Evolutionary conservation across 2,329 filamentous ascomycete species (phyloP).

Genomic region (Aspergillus puulaauensis): DNA sequence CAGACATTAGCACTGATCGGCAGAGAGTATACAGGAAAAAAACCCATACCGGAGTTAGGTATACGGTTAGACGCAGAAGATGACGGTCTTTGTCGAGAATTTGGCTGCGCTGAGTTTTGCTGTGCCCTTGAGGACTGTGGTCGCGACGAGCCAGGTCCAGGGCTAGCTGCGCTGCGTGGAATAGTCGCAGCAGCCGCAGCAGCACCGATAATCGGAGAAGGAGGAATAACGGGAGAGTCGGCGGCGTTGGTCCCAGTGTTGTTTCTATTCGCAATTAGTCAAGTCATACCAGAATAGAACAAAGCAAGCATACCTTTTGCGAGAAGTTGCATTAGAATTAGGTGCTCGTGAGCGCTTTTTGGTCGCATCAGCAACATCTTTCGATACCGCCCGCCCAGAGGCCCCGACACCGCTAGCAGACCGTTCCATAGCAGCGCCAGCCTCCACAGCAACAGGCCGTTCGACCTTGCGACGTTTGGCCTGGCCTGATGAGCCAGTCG

Average conservation of each 20-base stretch:
- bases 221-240: slow-evolving; percentile 69
- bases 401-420: slow-evolving; percentile 36
- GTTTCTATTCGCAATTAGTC: slow-evolving; percentile 33
- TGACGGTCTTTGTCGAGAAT: slow-evolving; percentile 57
- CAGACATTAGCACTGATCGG: not conserved
- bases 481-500: slow-evolving; percentile 54
- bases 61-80: slow-evolving; percentile 62
- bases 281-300: not conserved
- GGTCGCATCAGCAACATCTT: slow-evolving; percentile 67
- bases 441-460: slow-evolving; percentile 50
- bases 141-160: slow-evolving; percentile 58
- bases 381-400: slow-evolving; percentile 36
- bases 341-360: slow-evolving; percentile 74
- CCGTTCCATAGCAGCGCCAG: slow-evolving; percentile 39
- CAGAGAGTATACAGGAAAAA: slow-evolving; percentile 1
- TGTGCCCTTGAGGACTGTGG: slow-evolving; percentile 70
- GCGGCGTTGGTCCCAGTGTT: slow-evolving; percentile 51
- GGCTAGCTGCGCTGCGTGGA: slow-evolving; percentile 62
- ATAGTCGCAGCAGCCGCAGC: slow-evolving; percentile 58
- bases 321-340: slow-evolving; percentile 61
- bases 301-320: slow-evolving; percentile 66
- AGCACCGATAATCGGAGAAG: slow-evolving; percentile 71
- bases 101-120: slow-evolving; percentile 70
- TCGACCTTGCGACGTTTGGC: slow-evolving; percentile 81
- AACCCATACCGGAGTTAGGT: slow-evolving; percentile 52